Evolutionary conservation across 2,329 filamentous ascomycete species (phyloP).

Genomic region (Phoma sp.): DNA sequence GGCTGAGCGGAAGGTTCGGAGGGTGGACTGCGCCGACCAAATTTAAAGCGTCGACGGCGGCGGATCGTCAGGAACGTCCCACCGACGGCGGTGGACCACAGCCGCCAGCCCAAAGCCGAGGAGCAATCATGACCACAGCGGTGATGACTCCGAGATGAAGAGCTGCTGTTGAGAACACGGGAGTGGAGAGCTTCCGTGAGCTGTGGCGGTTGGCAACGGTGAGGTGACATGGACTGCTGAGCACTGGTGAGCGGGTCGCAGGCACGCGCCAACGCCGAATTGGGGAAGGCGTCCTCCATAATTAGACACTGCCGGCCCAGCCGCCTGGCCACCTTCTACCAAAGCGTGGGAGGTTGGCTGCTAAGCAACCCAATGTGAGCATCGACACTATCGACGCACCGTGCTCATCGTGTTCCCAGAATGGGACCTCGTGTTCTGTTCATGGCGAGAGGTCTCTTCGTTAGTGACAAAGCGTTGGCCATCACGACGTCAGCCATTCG

Average conservation of each 20-base stretch:
- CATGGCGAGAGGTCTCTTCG: conserved; percentile 37
- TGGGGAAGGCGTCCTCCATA: conserved; percentile 15
- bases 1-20: conserved; percentile 1
- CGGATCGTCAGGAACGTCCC: conserved; percentile 22
- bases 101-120: conserved; percentile 6
- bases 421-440: conserved; percentile 31
- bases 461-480: conserved; percentile 33
- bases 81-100: background rate
- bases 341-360: no score
- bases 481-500: conserved; percentile 35
- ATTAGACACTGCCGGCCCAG: conserved; percentile 18
- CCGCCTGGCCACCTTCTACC: conserved; percentile 4
- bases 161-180: conserved; percentile 14
- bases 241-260: background rate
- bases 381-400: conserved; percentile 43
- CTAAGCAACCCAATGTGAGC: conserved; percentile 27
- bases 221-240: conserved; percentile 17
- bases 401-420: conserved; percentile 45
- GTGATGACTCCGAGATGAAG: conserved; percentile 21
- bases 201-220: conserved; percentile 21
- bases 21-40: background rate
- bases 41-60: conserved; percentile 4
- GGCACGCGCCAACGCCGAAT: conserved; percentile 12
- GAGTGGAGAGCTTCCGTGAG: conserved; percentile 18
- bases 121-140: conserved; percentile 9